Evolutionary conservation across 345 rosid genomes (phyloP), one percentile per base, ranked within the genome.

Genomic region (Citrus unshiu): DNA sequence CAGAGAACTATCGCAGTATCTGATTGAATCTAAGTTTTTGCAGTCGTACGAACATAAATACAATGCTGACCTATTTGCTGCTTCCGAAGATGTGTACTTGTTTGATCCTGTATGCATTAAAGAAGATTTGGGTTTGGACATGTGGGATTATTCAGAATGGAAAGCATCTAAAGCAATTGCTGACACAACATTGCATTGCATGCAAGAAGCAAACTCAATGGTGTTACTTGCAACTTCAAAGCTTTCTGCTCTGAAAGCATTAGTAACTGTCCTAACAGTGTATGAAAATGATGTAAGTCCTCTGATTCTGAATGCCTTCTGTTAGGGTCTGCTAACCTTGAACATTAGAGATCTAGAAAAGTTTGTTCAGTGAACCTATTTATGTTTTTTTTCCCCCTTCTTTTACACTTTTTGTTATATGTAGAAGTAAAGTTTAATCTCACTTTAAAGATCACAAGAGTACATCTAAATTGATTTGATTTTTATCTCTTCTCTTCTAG

Each of bases 101-200:
- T 93, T 84, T 88, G 93, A 96, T 82, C 78, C 77, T 80, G 79
- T 40, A 75, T 82, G 73, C 22, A 70, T 94, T 72, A 77, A 18
- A 66, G 82, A 85, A 40, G 95, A 96, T 78, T 70, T 91, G 83
- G 89, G 92, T 56, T 77, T 92, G 77, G 88, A 87, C 78, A 65
- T 84, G 80, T 94, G 98, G 99, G 90, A 93, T 85, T 87, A 86
- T 82, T 88, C 91, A n/a, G 90, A 87, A 58, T 92, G 98, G 98
- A 91, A 86, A 84, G 81, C 86, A 64, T 89, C 91, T 74, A 91
- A 89, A 87, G 82, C 78, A 66, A 86, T 81, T 75, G 91, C 88
- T 62, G 93, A 90, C 75, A 83, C 79, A 68, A 87, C 91, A 97
- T 60, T 94, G 88, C 78, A 78, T 68, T 85, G 83, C 91, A 85